Conservation (phyloP, 2,329 filamentous ascomycete species). For the Clonostachys solani region DNA sequence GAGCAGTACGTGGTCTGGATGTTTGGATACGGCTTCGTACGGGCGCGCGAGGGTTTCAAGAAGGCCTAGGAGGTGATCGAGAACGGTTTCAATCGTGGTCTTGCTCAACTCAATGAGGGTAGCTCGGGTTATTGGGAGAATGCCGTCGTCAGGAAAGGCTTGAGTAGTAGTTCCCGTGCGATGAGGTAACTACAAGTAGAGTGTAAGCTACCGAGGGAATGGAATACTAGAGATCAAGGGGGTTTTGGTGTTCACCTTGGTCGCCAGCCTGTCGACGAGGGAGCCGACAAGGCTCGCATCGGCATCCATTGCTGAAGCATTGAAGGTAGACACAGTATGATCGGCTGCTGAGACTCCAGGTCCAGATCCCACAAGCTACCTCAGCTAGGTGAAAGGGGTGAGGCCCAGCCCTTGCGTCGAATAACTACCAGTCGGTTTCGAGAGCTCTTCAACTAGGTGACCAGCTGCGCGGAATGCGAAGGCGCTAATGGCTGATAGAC, state of each 20-base stretch:
- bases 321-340: neutral
- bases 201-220: neutral
- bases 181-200: constrained; percentile 55
- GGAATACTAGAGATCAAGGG: neutral
- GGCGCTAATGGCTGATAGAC: no score
- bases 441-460: no score
- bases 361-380: no score
- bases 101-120: constrained; percentile 58
- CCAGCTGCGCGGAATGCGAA: no score
- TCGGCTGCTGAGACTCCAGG: no score
- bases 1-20: constrained; percentile 56
- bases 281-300: constrained; percentile 56
- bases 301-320: constrained; percentile 42
- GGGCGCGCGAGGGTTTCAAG: constrained; percentile 55
- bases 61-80: constrained; percentile 52
- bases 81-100: constrained; percentile 45
- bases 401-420: no score
- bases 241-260: constrained; percentile 41
- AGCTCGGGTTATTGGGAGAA: constrained; percentile 55
- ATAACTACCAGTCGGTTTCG: no score
- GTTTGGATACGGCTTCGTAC: constrained; percentile 43
- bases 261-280: constrained; percentile 58
- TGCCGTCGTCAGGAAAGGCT: constrained; percentile 56
- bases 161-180: constrained; percentile 53
- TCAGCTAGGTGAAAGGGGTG: no score